Percentiles rank a stretch among this genome's conserved stretches.
phyloP scores from a whole-genome alignment of 2,329 filamentous ascomycete species.

The Tolypocladium nubicola region DNA sequence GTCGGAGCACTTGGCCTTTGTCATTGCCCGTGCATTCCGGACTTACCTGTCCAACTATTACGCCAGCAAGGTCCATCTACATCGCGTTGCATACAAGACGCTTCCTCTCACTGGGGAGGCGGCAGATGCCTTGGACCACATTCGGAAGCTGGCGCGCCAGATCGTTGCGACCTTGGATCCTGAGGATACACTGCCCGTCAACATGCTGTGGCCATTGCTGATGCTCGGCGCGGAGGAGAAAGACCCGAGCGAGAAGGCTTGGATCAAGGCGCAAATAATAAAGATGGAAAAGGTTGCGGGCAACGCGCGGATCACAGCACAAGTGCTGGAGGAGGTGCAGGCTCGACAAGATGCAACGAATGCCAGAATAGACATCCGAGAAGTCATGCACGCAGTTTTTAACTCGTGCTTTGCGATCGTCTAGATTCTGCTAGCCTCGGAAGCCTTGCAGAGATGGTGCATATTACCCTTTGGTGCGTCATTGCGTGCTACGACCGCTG shows the following conservation, averaged over 20 bases:
- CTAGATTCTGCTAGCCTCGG: slow-evolving; percentile 2
- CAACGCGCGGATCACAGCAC: slow-evolving; percentile 32
- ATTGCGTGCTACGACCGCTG: too few relatives aligned
- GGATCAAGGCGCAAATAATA: slow-evolving; percentile 40
- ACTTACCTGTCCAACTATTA: slow-evolving; percentile 47
- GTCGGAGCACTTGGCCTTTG: slow-evolving; percentile 34
- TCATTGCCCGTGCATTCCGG: slow-evolving; percentile 41
- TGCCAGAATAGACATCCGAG: slow-evolving; percentile 32
- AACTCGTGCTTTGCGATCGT: slow-evolving; percentile 43
- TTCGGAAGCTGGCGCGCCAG: too few relatives aligned
- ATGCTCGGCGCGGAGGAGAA: slow-evolving; percentile 33
- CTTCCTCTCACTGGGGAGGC: slow-evolving; percentile 2
- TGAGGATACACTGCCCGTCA: too few relatives aligned
- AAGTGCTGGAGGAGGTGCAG: slow-evolving; percentile 35
- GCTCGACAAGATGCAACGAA: slow-evolving; percentile 21
- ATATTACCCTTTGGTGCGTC: too few relatives aligned
- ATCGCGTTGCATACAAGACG: slow-evolving; percentile 45
- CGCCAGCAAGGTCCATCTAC: slow-evolving; percentile 44
- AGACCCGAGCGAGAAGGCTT: slow-evolving; percentile 32
- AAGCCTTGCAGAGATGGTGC: too few relatives aligned
- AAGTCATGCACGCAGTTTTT: slow-evolving; percentile 37
- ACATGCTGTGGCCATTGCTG: too few relatives aligned
- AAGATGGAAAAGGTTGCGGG: slow-evolving; percentile 33
- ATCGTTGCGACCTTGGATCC: too few relatives aligned
- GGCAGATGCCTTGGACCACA: too few relatives aligned